Evolutionary conservation across 768 basidiomycete genomes (phyloP), one percentile per base, ranked within the genome.

Genomic region (Xanthoconium purpureum): DNA sequence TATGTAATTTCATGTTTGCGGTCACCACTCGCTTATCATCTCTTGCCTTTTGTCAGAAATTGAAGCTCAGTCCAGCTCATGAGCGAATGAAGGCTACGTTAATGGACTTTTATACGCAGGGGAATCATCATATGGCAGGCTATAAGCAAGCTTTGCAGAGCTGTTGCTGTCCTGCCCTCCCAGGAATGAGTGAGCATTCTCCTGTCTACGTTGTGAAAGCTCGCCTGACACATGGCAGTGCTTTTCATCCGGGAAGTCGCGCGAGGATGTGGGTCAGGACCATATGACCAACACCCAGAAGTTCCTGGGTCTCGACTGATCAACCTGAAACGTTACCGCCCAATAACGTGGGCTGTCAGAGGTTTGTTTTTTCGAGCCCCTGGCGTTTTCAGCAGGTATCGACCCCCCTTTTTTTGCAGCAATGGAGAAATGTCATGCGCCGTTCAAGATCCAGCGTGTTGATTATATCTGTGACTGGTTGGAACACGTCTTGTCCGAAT

Each of bases 371-470:
- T 47, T 48, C 47, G n/a, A 29, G 35, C 20, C 24, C 42, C 43
- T 35, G 28, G 29, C 10, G 10, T 17, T 3, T 45, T 30, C 12
- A 13, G 42, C 18, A 17, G 32, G 14, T 5, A 11, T 12, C 61
- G 24, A 65, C 33, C 15, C 24, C 33, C 15, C 24, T 44, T n/a
- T 8, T 18, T 45, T 54, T 24, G 32, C 55, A 81, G 80, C 67
- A 4, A 77, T 83, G 73, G 80, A 83, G 55, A 73, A 70, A 47
- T 78, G 76, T 28, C 77, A 80, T 32, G 64, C 75, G 6, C 75
- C 74, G 5, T 81, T 80, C 55, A 70, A 72, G 6, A 72, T 78
- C 51, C 59, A 65, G 6, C 66, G 65, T 28, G 64, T 71, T 30
- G 64, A 72, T 17, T 67, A 67, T 17, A 69, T 80, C 50, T 71